A percentile compares a stretch with the other conserved stretches of the same genome.
These are phyloP conservation scores for Xanthoconium stramineum DNA, from an alignment of 768 basidiomycete species.

Conservation along the genomic window DNA sequence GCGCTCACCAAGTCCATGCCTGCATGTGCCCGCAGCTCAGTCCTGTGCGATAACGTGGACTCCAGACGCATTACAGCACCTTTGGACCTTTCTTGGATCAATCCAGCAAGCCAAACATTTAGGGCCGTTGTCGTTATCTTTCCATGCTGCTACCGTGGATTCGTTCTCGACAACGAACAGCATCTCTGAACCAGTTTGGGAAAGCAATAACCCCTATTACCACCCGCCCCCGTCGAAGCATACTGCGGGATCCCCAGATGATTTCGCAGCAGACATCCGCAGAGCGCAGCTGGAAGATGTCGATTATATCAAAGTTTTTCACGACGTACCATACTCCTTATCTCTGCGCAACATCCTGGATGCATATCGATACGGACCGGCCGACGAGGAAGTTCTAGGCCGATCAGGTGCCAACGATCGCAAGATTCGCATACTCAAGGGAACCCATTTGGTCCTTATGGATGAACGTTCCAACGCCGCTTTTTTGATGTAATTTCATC, in stretches of 20 bases:
- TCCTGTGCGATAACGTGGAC: conserved; percentile 47
- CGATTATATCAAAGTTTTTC: conserved; percentile 60
- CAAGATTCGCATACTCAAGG: conserved; percentile 46
- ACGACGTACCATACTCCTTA: conserved; percentile 48
- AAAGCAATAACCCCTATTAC: conserved; percentile 26
- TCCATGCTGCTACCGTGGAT: conserved; percentile 35
- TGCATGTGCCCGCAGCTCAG: conserved; percentile 16
- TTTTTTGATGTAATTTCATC: conserved; percentile 36
- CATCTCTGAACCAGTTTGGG: conserved; percentile 18
- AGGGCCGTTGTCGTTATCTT: conserved; percentile 50
- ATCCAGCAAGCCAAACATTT: conserved; percentile 36
- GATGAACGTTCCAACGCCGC: conserved; percentile 45
- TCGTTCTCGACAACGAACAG: conserved; percentile 8
- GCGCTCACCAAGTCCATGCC: conserved; percentile 18
- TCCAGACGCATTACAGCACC: conserved; percentile 33
- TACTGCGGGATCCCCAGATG: conserved; percentile 4
- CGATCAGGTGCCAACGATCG: conserved; percentile 27
- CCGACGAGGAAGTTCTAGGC: conserved; percentile 7
- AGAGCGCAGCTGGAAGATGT: conserved; percentile 27
- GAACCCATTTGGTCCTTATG: conserved; percentile 45
- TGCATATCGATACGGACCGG: conserved; percentile 41
- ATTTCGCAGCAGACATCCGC: conserved; percentile 14
- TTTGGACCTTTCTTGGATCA: conserved; percentile 51
- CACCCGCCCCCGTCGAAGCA: conserved; percentile 13
- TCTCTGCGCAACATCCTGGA: conserved; percentile 49